Evolutionary conservation across 805 yeast species (phyloP).

Genomic region (Cyberlindnera japonica): DNA sequence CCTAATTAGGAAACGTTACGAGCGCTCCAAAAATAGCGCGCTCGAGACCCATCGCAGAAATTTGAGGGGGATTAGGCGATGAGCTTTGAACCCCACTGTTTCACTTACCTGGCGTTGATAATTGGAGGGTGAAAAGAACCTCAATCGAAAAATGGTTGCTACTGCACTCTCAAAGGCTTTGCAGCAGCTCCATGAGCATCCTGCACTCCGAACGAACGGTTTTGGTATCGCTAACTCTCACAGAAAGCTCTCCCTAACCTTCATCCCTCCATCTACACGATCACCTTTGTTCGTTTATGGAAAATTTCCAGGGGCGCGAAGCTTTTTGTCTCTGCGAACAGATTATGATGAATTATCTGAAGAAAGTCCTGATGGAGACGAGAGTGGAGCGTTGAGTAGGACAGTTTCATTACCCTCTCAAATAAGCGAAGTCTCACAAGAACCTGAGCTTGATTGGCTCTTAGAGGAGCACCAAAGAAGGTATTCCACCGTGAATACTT

Average conservation of each 20-base stretch:
- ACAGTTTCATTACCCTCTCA: constrained; percentile 40
- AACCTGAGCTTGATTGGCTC: constrained; percentile 37
- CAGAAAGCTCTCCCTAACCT: constrained; percentile 34
- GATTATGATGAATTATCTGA: constrained; percentile 31
- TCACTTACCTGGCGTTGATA: not conserved
- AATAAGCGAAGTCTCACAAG: constrained; percentile 24
- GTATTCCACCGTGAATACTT: constrained; percentile 29
- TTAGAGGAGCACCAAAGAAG: constrained; percentile 38
- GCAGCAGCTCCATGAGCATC: constrained; percentile 30
- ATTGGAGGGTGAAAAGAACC: not conserved
- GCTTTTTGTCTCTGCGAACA: constrained; percentile 38
- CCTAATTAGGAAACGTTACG: too few relatives aligned
- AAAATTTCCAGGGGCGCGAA: constrained; percentile 33
- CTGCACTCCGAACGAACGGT: constrained; percentile 38
- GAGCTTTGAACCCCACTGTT: too few relatives aligned
- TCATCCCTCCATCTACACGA: constrained; percentile 38
- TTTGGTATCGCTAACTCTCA: constrained; percentile 41
- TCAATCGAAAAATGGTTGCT: constrained; percentile 13
- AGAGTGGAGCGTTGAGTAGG: constrained; percentile 36
- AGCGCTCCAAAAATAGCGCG: too few relatives aligned
- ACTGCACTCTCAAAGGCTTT: constrained; percentile 16
- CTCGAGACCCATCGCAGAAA: too few relatives aligned
- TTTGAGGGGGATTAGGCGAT: too few relatives aligned
- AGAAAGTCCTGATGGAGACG: constrained; percentile 26
- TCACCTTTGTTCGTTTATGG: constrained; percentile 36